These are phyloP conservation scores for Cercospora sp. DNA, from an alignment of 2,329 filamentous ascomycete species.

Conservation along the genomic window DNA sequence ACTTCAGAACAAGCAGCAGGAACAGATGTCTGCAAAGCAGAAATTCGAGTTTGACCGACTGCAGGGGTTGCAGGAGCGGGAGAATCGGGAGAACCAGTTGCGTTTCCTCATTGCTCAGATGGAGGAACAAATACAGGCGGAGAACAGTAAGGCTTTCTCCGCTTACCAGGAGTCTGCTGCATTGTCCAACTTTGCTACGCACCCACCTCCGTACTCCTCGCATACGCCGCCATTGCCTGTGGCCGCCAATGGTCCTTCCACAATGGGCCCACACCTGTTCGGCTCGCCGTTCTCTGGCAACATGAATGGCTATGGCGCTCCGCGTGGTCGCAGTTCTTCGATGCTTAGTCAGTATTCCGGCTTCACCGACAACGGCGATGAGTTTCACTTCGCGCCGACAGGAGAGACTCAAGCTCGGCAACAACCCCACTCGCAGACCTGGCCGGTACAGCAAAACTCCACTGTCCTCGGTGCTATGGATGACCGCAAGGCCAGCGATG, in stretches of 20 bases:
- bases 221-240: constrained; percentile 51
- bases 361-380: constrained; percentile 48
- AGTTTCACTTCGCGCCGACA: constrained; percentile 31
- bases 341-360: constrained; percentile 56
- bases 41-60: constrained; percentile 38
- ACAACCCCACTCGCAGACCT: constrained; percentile 29
- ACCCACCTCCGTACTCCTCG: constrained; percentile 39
- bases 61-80: constrained; percentile 34
- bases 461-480: constrained; percentile 20
- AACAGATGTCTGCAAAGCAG: constrained; percentile 40
- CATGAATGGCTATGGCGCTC: constrained; percentile 23
- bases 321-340: constrained; percentile 52
- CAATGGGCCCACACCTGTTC: constrained; percentile 28
- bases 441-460: constrained; percentile 26
- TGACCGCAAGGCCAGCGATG: constrained; percentile 33
- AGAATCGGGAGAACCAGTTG: constrained; percentile 44
- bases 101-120: constrained; percentile 43
- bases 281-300: constrained; percentile 31
- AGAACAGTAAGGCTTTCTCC: constrained; percentile 44
- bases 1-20: constrained; percentile 69
- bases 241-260: constrained; percentile 42
- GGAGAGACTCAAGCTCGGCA: constrained; percentile 26
- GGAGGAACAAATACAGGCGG: constrained; percentile 41
- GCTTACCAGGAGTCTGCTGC: constrained; percentile 42
- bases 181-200: constrained; percentile 34